Conservation (phyloP, 306 rosid species). For the Lathyrus oleraceus region DNA sequence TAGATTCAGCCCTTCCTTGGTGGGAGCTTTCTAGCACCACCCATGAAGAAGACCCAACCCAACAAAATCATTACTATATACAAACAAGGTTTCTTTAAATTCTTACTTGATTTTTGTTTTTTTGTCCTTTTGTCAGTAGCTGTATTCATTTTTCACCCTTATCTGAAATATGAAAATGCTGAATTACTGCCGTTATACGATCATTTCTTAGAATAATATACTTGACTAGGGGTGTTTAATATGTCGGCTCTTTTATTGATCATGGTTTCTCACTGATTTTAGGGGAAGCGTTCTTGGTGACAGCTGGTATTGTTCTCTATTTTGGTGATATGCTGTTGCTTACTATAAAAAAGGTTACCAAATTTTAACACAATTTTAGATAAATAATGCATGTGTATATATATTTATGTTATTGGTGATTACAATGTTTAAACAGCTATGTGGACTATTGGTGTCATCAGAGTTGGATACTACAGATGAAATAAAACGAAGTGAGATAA, state of each 20-base stretch:
- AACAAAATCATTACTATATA: background rate
- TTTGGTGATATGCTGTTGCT: constrained; percentile 84
- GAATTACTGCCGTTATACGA: constrained; percentile 1
- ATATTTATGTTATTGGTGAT: constrained; percentile 33
- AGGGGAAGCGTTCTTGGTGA: constrained; percentile 87
- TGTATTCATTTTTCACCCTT: constrained; percentile 1
- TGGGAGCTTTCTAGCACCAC: background rate
- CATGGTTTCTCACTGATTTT: constrained; percentile 17
- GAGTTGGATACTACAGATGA: constrained; percentile 50
- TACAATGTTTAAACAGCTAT: constrained; percentile 53
- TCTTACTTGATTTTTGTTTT: background rate
- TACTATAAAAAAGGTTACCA: constrained; percentile 67
- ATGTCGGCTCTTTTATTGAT: constrained; percentile 17
- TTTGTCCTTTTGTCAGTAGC: constrained; percentile 16
- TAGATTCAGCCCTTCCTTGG: background rate
- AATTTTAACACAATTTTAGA: constrained; percentile 8
- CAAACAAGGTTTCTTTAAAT: background rate
- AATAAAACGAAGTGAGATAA: constrained; percentile 73
- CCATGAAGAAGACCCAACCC: background rate
- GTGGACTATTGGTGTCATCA: constrained; percentile 49
- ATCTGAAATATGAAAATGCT: constrained; percentile 18
- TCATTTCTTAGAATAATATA: constrained; percentile 15
- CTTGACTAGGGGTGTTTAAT: constrained; percentile 19
- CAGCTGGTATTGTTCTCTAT: constrained; percentile 84
- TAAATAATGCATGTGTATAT: constrained; percentile 11